Evolutionary conservation across 352 stramenopile species (phyloP).

Genomic region (Phytophthora pluvialis): DNA sequence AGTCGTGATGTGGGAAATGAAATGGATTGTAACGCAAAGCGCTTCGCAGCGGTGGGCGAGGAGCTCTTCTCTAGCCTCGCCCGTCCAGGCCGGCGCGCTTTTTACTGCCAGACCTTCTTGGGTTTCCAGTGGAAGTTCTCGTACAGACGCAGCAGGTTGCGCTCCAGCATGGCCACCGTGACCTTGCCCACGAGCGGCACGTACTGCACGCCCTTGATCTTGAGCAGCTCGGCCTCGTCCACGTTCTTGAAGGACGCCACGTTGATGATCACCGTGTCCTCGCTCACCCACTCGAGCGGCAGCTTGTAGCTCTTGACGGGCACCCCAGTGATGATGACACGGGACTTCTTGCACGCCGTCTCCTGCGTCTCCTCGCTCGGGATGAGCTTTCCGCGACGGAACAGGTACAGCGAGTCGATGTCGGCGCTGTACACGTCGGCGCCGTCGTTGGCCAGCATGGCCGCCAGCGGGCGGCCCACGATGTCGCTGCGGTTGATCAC

Average conservation of each 20-base stretch:
- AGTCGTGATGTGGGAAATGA: constrained; percentile 5
- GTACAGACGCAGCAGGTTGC: constrained; percentile 96
- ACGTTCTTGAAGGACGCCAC: constrained; percentile 97
- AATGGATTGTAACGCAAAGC: constrained; percentile 33
- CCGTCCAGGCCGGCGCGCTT: constrained; percentile 1
- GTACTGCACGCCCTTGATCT: constrained; percentile 93
- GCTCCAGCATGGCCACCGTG: constrained; percentile 96
- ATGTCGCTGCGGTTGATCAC: constrained; percentile 99
- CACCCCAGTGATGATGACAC: constrained; percentile 96
- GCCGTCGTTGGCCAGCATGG: constrained; percentile 96
- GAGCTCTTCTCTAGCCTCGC: constrained; percentile 25
- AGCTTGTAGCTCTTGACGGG: constrained; percentile 94
- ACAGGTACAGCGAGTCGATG: constrained; percentile 96
- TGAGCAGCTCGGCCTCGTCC: constrained; percentile 90
- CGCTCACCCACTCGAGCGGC: constrained; percentile 90
- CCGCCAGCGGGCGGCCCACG: constrained; percentile 93
- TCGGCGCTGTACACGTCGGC: constrained; percentile 96
- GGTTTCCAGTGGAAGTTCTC: constrained; percentile 95
- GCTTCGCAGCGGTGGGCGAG: constrained; percentile 4
- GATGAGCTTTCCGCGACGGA: constrained; percentile 92
- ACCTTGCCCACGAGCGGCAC: constrained; percentile 97
- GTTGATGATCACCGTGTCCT: constrained; percentile 95
- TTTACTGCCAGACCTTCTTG: constrained; percentile 85
- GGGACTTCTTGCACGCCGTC: constrained; percentile 88
- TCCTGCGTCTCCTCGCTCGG: constrained; percentile 86